These are phyloP conservation scores for Globisporangium paddicum DNA, from an alignment of 352 stramenopile genomes.

Conservation along the genomic window DNA sequence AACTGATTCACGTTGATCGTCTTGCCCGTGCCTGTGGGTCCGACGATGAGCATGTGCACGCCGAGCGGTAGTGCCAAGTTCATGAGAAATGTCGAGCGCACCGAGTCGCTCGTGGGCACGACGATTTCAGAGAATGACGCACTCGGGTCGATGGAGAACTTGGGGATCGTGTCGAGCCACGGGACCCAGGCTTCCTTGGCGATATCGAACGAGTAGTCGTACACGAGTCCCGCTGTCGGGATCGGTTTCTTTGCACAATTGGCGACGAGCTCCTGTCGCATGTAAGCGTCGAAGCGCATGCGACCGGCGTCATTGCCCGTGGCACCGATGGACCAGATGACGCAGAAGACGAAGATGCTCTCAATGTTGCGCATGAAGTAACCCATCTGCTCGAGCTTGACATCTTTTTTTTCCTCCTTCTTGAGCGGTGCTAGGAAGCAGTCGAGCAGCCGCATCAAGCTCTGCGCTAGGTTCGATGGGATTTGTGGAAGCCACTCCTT, in stretches of 20 bases:
- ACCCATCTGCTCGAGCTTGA: constrained; percentile 56
- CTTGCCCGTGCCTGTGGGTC: constrained; percentile 93
- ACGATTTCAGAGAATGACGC: constrained; percentile 91
- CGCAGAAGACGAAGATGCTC: constrained; percentile 89
- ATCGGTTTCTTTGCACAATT: constrained; percentile 54
- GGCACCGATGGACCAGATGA: constrained; percentile 91
- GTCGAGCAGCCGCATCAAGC: constrained; percentile 89
- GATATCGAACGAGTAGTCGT: constrained; percentile 91
- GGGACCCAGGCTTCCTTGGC: constrained; percentile 75
- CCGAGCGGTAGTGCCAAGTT: constrained; percentile 75
- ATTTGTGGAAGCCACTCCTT: constrained; percentile 91
- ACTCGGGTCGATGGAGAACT: constrained; percentile 66
- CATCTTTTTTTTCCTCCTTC: constrained; percentile 83
- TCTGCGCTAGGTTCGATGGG: constrained; percentile 88
- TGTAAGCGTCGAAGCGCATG: constrained; percentile 79
- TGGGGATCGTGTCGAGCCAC: constrained; percentile 90
- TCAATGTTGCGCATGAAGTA: constrained; percentile 80
- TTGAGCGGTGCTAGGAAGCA: constrained; percentile 87
- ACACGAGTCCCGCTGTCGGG: constrained; percentile 66
- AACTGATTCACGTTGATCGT: constrained; percentile 94
- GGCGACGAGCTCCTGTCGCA: constrained; percentile 77
- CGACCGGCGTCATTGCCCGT: constrained; percentile 87
- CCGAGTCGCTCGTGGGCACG: constrained; percentile 91
- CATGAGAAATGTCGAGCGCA: constrained; percentile 92
- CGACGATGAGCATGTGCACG: constrained; percentile 92